Percentiles rank a stretch among this genome's conserved stretches.
Evolutionary conservation across 23 red algal genomes (phyloP).

Genomic region (Gracilariopsis chorda): DNA sequence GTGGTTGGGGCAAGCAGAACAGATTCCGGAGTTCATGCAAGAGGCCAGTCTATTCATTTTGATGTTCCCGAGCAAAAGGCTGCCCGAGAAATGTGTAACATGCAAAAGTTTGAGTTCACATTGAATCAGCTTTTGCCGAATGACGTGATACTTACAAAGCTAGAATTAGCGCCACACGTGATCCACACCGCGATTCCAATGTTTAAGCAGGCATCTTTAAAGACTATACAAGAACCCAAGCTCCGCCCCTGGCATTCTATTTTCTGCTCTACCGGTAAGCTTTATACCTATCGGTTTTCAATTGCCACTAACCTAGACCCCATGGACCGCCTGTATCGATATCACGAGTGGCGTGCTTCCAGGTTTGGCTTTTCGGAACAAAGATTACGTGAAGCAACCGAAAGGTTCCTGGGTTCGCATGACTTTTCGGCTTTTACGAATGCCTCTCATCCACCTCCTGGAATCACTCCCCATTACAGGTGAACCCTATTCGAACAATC

Average conservation of each 20-base stretch:
- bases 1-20: slow-evolving; percentile 91
- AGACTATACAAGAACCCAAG: neutral
- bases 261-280: slow-evolving; percentile 72
- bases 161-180: slow-evolving; percentile 56
- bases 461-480: slow-evolving; percentile 17
- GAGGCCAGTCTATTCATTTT: slow-evolving; percentile 90
- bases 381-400: slow-evolving; percentile 9
- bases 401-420: slow-evolving; percentile 85
- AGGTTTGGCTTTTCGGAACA: slow-evolving; percentile 45
- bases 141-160: slow-evolving; percentile 62
- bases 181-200: neutral
- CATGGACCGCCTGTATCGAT: slow-evolving; percentile 46
- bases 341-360: slow-evolving; percentile 58
- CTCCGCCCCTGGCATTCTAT: slow-evolving; percentile 77
- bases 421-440: slow-evolving; percentile 96
- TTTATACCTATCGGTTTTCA: slow-evolving; percentile 63
- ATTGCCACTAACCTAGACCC: slow-evolving; percentile 53
- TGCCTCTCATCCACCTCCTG: slow-evolving; percentile 23
- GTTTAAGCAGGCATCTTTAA: neutral
- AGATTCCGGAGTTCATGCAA: slow-evolving; percentile 91
- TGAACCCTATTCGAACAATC: slow-evolving; percentile 76
- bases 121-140: slow-evolving; percentile 86
- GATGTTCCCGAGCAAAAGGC: slow-evolving; percentile 53
- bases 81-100: neutral
- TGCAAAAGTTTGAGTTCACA: slow-evolving; percentile 64